Evolutionary conservation across 2,329 filamentous ascomycete species (phyloP).

Genomic region (Plectosphaerella cucumerina): DNA sequence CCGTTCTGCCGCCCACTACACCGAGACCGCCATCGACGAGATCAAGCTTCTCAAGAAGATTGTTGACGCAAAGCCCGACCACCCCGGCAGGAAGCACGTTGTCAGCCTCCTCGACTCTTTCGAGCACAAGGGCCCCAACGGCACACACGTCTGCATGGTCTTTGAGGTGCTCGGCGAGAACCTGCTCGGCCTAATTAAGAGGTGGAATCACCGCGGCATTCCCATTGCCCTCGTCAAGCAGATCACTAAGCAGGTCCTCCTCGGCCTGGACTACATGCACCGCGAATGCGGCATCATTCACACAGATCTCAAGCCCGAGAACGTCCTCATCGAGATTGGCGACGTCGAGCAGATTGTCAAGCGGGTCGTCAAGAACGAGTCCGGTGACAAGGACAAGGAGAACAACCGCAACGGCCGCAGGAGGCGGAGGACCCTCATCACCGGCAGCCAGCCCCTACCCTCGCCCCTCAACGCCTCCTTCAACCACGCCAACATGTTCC

Average conservation of each 20-base stretch:
- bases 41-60: slow-evolving; percentile 98
- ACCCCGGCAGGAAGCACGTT: slow-evolving; percentile 91
- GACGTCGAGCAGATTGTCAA: slow-evolving; percentile 99
- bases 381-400: slow-evolving; percentile 68
- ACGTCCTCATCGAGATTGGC: slow-evolving; percentile 97
- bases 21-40: slow-evolving; percentile 97
- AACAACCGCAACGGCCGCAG: slow-evolving; percentile 89
- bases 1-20: slow-evolving; percentile 95
- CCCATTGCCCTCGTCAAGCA: slow-evolving; percentile 96
- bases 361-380: slow-evolving; percentile 83
- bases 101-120: slow-evolving; percentile 96
- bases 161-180: slow-evolving; percentile 98
- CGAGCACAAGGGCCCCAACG: slow-evolving; percentile 95
- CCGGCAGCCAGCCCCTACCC: slow-evolving; percentile 91
- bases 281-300: slow-evolving; percentile 98
- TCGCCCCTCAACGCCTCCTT: slow-evolving; percentile 93
- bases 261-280: slow-evolving; percentile 94
- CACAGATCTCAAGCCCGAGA: slow-evolving; percentile 95
- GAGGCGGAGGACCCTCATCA: slow-evolving; percentile 88
- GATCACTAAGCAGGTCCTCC: slow-evolving; percentile 95
- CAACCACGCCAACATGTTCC: slow-evolving; percentile 70
- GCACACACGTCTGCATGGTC: slow-evolving; percentile 97
- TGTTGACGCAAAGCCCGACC: slow-evolving; percentile 88
- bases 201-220: slow-evolving; percentile 96
- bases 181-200: slow-evolving; percentile 89